These are phyloP conservation scores for Iberis pinnata DNA, from an alignment of 345 rosid species.

Conservation along the genomic window DNA sequence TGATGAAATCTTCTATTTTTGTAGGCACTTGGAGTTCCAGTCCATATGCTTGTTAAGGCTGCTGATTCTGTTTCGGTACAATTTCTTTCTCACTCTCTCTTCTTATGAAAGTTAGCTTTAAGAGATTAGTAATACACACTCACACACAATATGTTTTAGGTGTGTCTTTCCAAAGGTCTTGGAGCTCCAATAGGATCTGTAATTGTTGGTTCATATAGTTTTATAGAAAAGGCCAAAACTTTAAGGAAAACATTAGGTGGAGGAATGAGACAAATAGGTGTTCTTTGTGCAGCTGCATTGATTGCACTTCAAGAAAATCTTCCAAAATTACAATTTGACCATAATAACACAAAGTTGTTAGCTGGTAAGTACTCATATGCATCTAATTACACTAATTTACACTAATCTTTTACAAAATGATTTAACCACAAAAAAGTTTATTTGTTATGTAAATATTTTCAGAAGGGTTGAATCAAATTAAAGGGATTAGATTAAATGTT, in stretches of 20 bases:
- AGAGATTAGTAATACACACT: background rate
- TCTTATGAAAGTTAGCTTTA: background rate
- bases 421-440: background rate
- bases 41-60: slow-evolving; percentile 62
- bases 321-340: slow-evolving; percentile 62
- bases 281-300: slow-evolving; percentile 74
- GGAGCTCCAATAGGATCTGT: slow-evolving; percentile 94
- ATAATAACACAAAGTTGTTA: slow-evolving; percentile 64
- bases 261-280: slow-evolving; percentile 87
- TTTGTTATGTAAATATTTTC: background rate
- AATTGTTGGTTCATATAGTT: slow-evolving; percentile 76
- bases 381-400: background rate
- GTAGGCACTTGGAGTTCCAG: slow-evolving; percentile 88
- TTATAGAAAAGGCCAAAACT: slow-evolving; percentile 66
- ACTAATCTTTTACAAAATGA: background rate
- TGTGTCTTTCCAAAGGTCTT: slow-evolving; percentile 84
- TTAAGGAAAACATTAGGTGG: slow-evolving; percentile 90
- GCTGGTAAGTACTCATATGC: slow-evolving; percentile 45
- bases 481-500: slow-evolving; percentile 57
- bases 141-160: slow-evolving; percentile 24
- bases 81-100: background rate
- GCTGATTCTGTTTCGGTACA: slow-evolving; percentile 81
- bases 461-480: slow-evolving; percentile 74
- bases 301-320: slow-evolving; percentile 62
- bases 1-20: background rate